phyloP scores from a whole-genome alignment of 805 yeast genomes.

The Sugiyamaella smithiae region DNA sequence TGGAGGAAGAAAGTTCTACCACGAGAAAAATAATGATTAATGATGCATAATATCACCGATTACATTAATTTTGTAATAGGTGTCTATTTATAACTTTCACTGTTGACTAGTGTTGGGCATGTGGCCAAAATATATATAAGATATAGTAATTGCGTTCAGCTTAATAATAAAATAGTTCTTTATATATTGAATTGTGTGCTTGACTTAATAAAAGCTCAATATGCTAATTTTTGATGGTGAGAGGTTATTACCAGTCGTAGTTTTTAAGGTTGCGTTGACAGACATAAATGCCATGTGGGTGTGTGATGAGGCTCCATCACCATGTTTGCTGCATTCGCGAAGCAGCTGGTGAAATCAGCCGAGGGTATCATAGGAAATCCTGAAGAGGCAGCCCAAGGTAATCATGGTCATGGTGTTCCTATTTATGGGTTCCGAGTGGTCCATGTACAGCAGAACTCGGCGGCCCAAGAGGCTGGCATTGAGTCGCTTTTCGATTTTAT shows the following conservation, averaged over 20 bases:
- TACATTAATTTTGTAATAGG: neutral
- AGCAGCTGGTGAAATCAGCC: conserved; percentile 52
- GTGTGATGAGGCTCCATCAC: too few relatives aligned
- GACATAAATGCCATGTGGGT: too few relatives aligned
- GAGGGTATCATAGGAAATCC: conserved; percentile 36
- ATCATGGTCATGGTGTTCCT: conserved; percentile 12
- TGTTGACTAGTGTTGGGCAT: too few relatives aligned
- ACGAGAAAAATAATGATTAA: neutral
- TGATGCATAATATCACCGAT: neutral
- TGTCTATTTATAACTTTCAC: neutral
- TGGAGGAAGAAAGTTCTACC: neutral
- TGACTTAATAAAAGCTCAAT: too few relatives aligned
- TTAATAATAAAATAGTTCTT: too few relatives aligned
- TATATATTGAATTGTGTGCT: too few relatives aligned
- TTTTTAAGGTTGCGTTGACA: too few relatives aligned
- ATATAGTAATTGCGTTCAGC: too few relatives aligned
- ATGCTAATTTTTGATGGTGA: too few relatives aligned
- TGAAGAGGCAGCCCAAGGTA: conserved; percentile 9
- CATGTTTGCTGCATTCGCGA: conserved; percentile 67
- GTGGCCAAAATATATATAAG: too few relatives aligned
- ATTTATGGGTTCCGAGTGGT: conserved; percentile 57
- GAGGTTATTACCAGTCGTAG: too few relatives aligned
- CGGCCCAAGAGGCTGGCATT: conserved; percentile 52
- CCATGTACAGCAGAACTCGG: conserved; percentile 45
- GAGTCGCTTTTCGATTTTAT: conserved; percentile 89